Evolutionary conservation across 2,329 filamentous ascomycete species (phyloP).

Genomic region (Onygenales sp.): DNA sequence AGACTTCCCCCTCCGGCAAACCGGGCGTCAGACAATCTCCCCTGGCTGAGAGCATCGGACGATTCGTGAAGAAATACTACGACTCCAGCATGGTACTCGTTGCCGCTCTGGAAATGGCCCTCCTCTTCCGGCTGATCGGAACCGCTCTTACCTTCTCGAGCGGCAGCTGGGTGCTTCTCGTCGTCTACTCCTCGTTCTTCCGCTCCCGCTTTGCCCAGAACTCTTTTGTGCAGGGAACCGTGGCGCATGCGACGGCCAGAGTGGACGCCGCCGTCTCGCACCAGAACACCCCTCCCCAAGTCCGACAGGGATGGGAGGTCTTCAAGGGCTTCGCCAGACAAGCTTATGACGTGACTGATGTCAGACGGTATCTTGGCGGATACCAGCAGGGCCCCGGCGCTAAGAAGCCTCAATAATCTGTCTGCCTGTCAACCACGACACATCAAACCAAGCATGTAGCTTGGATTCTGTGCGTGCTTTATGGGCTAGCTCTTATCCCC

Average conservation of each 20-base stretch:
- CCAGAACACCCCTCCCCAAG: conserved; percentile 74
- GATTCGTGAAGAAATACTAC: conserved; percentile 97
- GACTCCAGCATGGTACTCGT: conserved; percentile 93
- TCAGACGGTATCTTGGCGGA: conserved; percentile 60
- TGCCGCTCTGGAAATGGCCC: conserved; percentile 72
- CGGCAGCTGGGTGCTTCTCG: conserved; percentile 80
- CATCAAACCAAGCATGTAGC: neutral
- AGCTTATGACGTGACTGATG: conserved; percentile 69
- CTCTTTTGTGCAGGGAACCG: conserved; percentile 78
- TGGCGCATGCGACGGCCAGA: conserved; percentile 61
- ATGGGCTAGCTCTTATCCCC: no score
- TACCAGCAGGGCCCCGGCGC: conserved; percentile 16
- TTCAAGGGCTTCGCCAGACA: conserved; percentile 65
- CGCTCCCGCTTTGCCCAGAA: conserved; percentile 85
- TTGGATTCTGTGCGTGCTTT: no score
- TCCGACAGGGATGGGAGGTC: conserved; percentile 68
- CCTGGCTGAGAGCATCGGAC: conserved; percentile 72
- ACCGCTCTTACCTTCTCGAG: conserved; percentile 80
- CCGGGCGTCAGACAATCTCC: conserved; percentile 45
- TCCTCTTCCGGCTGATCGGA: conserved; percentile 75
- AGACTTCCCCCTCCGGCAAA: conserved; percentile 46
- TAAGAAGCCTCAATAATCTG: conserved; percentile 41
- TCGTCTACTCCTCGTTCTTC: conserved; percentile 83
- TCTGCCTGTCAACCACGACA: neutral
- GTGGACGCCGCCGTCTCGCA: conserved; percentile 75